These are phyloP conservation scores for Pseudopithomyces maydicus DNA, from an alignment of 2,329 filamentous ascomycete species.

Conservation along the genomic window DNA sequence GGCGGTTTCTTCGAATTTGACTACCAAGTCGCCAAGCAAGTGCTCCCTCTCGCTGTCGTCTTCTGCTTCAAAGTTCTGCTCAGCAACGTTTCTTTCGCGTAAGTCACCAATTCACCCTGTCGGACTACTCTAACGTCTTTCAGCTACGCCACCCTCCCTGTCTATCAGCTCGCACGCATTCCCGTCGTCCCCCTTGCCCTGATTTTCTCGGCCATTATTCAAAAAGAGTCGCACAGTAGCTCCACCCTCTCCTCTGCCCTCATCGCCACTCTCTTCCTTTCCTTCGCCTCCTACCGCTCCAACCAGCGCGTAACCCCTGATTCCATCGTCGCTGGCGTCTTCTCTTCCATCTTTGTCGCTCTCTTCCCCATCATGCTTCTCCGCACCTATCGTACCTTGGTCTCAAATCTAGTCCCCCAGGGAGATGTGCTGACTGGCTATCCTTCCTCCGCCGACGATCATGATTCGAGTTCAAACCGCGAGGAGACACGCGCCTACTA, in stretches of 20 bases:
- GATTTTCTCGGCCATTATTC: constrained; percentile 54
- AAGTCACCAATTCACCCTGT: constrained; percentile 18
- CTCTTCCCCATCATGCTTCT: constrained; percentile 58
- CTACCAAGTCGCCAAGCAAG: constrained; percentile 51
- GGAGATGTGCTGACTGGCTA: constrained; percentile 51
- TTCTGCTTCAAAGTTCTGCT: constrained; percentile 58
- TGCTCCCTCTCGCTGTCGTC: constrained; percentile 55
- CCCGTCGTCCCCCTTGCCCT: constrained; percentile 57
- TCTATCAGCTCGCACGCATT: constrained; percentile 59
- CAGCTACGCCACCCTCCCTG: constrained; percentile 57
- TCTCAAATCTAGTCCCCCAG: constrained; percentile 51
- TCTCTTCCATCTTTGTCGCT: constrained; percentile 58
- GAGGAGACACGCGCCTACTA: constrained; percentile 59
- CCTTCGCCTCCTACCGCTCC: constrained; percentile 54
- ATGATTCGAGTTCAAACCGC: constrained; percentile 38
- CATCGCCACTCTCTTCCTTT: constrained; percentile 56
- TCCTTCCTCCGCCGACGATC: constrained; percentile 36
- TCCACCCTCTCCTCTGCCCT: constrained; percentile 57
- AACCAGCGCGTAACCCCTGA: constrained; percentile 58
- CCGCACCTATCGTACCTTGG: constrained; percentile 55
- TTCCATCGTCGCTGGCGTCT: constrained; percentile 56
- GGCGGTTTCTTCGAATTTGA: constrained; percentile 61
- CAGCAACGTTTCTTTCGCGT: constrained; percentile 61
- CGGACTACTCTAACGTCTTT: constrained; percentile 9
- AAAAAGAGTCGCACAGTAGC: constrained; percentile 53